Conservation (phyloP, 257 asterid genomes). For the Salvia miltiorrhiza region DNA sequence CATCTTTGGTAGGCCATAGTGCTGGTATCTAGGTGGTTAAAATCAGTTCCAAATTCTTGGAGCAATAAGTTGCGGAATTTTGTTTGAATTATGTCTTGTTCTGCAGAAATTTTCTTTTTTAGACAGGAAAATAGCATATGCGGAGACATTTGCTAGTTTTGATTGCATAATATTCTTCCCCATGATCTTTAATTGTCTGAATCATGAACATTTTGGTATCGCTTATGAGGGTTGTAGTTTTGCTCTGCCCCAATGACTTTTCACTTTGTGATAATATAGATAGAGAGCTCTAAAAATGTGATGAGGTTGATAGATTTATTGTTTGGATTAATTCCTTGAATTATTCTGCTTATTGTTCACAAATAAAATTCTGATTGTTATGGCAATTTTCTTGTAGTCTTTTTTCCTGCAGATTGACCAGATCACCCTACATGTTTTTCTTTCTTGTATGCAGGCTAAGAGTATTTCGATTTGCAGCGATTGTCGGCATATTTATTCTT, state of each 20-base stretch:
- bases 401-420: constrained; percentile 6
- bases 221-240: background rate
- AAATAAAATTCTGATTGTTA: background rate
- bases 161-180: background rate
- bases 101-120: background rate
- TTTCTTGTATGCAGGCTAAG: constrained; percentile 56
- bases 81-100: constrained; percentile 9
- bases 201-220: background rate
- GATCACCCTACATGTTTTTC: constrained; percentile 15
- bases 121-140: background rate
- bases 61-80: background rate
- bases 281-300: constrained; percentile 7
- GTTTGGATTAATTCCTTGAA: background rate
- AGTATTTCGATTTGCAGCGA: constrained; percentile 71
- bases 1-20: constrained; percentile 37
- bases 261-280: background rate
- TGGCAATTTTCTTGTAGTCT: background rate
- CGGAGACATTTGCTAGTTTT: background rate
- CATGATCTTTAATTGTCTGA: background rate
- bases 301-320: background rate
- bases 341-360: background rate
- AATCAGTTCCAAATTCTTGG: background rate
- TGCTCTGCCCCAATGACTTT: background rate
- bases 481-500: constrained; percentile 73
- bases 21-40: too few relatives aligned